Evolutionary conservation across 2,329 filamentous ascomycete genomes (phyloP), one percentile per base, ranked within the genome.

Genomic region (Ascochyta rabiei): DNA sequence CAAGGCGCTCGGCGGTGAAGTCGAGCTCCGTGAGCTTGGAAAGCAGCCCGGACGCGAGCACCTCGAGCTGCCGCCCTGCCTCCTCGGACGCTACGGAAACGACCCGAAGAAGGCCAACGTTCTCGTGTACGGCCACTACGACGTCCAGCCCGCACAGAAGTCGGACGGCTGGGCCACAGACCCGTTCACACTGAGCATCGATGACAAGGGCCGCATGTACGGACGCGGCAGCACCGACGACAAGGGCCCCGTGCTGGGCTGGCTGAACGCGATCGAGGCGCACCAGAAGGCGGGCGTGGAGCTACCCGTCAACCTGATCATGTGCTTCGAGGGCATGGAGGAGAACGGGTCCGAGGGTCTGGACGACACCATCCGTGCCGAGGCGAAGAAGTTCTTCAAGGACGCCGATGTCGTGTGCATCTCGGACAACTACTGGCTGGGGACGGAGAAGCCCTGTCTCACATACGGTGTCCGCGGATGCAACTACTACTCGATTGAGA

Each of bases 321-420:
- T 97, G 91, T 99, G 95, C 82, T 98, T 99, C 68, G 95, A 99
- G 82, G 95, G 95, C 43, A 99, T 99, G 95, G 95, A 99, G 80
- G 95, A 99, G 81, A 96, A 96, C 75, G 95, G 95, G 45, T 97
- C 93, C 0, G 93, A 98, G 75, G 95, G 95, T 33, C 84, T 99
- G 50, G 95, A 99, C 71, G 93, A 96, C 67, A 89, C 98, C 64
- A 97, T 99, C 78, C 84, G 89, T 64, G 88, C 85, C 41, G 95
- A 99, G 80, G 92, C 89, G 63, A 91, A 96, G 80, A 89, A 90
- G 69, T 98, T 88, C 82, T 99, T 99, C 81, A 91, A 91, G 71
- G 93, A 97, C 69, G 87, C 92, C 31, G 95, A 99, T 65, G 95
- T 93, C 6, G 91, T 98, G 57, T 99, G 95, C 80, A 99, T 99